Evolutionary conservation across 768 basidiomycete genomes (phyloP).

Genomic region (Dacryopinax primogenitus): DNA sequence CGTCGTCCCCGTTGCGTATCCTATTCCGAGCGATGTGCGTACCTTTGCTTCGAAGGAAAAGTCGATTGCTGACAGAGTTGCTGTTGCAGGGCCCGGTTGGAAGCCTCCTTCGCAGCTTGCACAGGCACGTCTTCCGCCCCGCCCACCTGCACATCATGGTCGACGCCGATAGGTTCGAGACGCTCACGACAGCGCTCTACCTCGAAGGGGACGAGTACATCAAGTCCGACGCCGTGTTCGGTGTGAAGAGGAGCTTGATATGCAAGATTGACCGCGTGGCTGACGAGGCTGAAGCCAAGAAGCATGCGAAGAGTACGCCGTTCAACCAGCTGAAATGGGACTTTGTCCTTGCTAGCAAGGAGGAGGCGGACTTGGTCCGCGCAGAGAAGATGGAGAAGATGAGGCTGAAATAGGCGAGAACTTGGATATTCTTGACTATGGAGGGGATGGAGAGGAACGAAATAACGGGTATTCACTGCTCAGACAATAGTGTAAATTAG

Average conservation of each 20-base stretch:
- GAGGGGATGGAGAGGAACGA: too few relatives aligned
- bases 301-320: conserved; percentile 35
- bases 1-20: conserved; percentile 55
- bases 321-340: conserved; percentile 40
- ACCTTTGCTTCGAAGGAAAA: not conserved
- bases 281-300: conserved; percentile 39
- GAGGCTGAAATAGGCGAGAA: not conserved
- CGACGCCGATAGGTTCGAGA: conserved; percentile 57
- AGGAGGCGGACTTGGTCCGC: conserved; percentile 29
- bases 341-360: conserved; percentile 35
- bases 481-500: not conserved
- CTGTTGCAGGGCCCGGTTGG: conserved; percentile 55
- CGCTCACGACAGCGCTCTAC: conserved; percentile 61
- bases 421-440: too few relatives aligned
- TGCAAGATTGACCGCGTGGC: conserved; percentile 48
- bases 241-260: conserved; percentile 65
- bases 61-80: conserved; percentile 16
- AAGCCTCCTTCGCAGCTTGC: conserved; percentile 38
- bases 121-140: conserved; percentile 63
- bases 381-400: conserved; percentile 12
- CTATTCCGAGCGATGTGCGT: conserved; percentile 58
- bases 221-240: conserved; percentile 63
- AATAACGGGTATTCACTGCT: not conserved
- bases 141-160: conserved; percentile 69
- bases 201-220: conserved; percentile 56